Conservation (phyloP, 2,329 filamentous ascomycete species). For the Stachybotrys chlorohalonatus region DNA sequence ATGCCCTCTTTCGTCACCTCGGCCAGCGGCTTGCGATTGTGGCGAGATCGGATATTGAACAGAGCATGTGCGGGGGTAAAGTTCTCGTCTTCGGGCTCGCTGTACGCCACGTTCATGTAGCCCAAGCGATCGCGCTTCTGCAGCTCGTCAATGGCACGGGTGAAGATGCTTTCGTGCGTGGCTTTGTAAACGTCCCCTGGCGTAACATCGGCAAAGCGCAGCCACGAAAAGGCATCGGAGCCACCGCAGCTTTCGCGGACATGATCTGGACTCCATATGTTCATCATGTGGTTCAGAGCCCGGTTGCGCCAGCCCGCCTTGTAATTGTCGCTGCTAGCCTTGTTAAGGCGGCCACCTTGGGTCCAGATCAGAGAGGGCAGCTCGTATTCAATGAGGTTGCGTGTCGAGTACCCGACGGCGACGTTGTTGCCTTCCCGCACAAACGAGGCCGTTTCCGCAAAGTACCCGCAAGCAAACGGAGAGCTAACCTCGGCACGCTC, state of each 20-base stretch:
- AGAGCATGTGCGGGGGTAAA: slow-evolving; percentile 69
- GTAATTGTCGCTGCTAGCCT: slow-evolving; percentile 63
- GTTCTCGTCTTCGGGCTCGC: slow-evolving; percentile 50
- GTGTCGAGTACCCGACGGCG: slow-evolving; percentile 76
- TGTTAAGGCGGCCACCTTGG: slow-evolving; percentile 67
- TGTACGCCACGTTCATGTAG: slow-evolving; percentile 60
- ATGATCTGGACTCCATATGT: slow-evolving; percentile 79
- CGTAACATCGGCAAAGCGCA: slow-evolving; percentile 77
- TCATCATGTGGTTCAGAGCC: slow-evolving; percentile 74
- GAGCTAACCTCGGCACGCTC: slow-evolving; percentile 88
- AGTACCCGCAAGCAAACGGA: slow-evolving; percentile 74
- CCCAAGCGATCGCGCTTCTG: slow-evolving; percentile 51
- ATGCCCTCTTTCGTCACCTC: slow-evolving; percentile 65
- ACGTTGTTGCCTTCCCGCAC: slow-evolving; percentile 78
- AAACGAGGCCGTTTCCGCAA: slow-evolving; percentile 93
- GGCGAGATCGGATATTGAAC: slow-evolving; percentile 68
- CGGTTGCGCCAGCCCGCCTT: slow-evolving; percentile 72
- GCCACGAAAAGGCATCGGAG: slow-evolving; percentile 72
- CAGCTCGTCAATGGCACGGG: slow-evolving; percentile 58
- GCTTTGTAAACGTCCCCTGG: slow-evolving; percentile 61
- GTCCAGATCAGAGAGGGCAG: slow-evolving; percentile 75
- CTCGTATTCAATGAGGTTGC: slow-evolving; percentile 76
- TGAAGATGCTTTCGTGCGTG: slow-evolving; percentile 62
- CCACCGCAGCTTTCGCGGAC: slow-evolving; percentile 54
- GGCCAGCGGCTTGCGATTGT: slow-evolving; percentile 56